These are phyloP conservation scores for Pythium aristosporum DNA, from an alignment of 352 stramenopile species.

Conservation along the genomic window DNA sequence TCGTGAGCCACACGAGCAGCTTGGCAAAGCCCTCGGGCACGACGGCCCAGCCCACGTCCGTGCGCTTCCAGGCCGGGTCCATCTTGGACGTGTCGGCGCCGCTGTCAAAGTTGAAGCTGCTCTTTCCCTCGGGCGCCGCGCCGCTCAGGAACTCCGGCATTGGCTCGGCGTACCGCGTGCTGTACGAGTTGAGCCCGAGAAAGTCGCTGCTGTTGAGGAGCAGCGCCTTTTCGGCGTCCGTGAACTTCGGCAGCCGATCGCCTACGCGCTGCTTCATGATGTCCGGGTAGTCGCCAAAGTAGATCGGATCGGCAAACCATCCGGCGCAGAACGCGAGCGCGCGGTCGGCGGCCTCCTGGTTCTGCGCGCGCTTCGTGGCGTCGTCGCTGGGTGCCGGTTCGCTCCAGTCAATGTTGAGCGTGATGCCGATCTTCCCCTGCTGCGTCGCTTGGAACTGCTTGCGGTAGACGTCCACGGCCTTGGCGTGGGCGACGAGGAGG, in stretches of 20 bases:
- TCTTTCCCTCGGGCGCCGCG: neutral
- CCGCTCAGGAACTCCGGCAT: conserved; percentile 43
- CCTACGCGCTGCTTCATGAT: conserved; percentile 87
- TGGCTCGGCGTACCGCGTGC: conserved; percentile 45
- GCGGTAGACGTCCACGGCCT: conserved; percentile 81
- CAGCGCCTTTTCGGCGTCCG: conserved; percentile 68
- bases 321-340: conserved; percentile 84
- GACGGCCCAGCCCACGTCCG: conserved; percentile 73
- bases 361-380: conserved; percentile 47
- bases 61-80: conserved; percentile 41
- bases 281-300: conserved; percentile 90
- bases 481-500: conserved; percentile 86
- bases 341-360: conserved; percentile 68
- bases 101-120: conserved; percentile 35
- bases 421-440: conserved; percentile 89
- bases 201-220: conserved; percentile 89
- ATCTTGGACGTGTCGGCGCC: conserved; percentile 37
- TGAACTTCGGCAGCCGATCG: conserved; percentile 87
- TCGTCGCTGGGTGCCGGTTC: conserved; percentile 62
- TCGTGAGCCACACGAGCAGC: conserved; percentile 82
- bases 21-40: conserved; percentile 84
- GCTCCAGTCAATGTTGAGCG: conserved; percentile 88
- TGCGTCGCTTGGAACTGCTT: conserved; percentile 34
- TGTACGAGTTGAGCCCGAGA: conserved; percentile 95
- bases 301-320: conserved; percentile 93